A percentile compares a stretch with the other conserved stretches of the same genome.
Conservation (phyloP, 768 basidiomycete genomes). For the Gelatoporia subvermispora region DNA sequence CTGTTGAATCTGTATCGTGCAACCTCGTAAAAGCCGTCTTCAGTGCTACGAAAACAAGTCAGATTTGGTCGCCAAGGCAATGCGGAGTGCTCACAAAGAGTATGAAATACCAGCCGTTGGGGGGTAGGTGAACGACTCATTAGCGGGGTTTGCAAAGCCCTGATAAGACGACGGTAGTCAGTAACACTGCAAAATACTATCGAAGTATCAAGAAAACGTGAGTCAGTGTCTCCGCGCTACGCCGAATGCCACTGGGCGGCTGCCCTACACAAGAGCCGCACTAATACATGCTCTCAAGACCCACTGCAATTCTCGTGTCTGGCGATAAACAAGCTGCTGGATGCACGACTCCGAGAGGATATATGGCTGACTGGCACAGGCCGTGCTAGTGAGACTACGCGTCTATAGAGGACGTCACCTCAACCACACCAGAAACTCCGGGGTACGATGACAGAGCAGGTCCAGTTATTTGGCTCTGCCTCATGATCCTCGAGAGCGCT, state of each 20-base stretch:
- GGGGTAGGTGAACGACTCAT: constrained; percentile 81
- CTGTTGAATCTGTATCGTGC: constrained; percentile 84
- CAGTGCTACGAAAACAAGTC: constrained; percentile 41
- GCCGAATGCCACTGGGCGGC: background rate
- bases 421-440: too few species aligned
- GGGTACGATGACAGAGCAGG: too few species aligned
- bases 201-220: background rate
- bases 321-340: too few species aligned
- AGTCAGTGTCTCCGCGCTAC: too few species aligned
- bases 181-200: background rate
- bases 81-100: constrained; percentile 68
- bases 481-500: too few species aligned
- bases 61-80: background rate
- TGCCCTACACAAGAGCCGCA: constrained; percentile 1
- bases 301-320: too few species aligned
- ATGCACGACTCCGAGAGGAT: too few species aligned
- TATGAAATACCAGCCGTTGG: constrained; percentile 79
- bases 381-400: too few species aligned
- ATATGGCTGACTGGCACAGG: too few species aligned
- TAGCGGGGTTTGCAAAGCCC: constrained; percentile 83
- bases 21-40: constrained; percentile 79
- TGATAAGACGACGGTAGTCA: constrained; percentile 26
- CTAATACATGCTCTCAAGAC: too few species aligned
- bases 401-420: too few species aligned
- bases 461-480: too few species aligned